phyloP scores from a whole-genome alignment of 345 rosid genomes.

The Ceriops tagal region DNA sequence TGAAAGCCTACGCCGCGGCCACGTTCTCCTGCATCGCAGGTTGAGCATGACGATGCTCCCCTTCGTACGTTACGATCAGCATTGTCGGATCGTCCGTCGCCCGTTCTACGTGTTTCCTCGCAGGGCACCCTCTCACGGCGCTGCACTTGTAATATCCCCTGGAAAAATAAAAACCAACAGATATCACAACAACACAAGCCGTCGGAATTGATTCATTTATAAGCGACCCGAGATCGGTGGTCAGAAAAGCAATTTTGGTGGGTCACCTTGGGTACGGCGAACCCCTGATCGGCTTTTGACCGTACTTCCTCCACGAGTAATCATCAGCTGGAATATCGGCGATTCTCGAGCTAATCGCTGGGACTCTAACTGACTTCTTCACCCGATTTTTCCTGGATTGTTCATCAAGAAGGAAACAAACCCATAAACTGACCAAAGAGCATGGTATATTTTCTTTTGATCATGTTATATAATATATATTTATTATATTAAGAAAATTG shows the following conservation, averaged over 20 bases:
- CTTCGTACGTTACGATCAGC: conserved; percentile 90
- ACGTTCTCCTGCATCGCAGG: conserved; percentile 47
- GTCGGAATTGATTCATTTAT: not conserved
- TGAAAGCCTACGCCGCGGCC: conserved; percentile 31
- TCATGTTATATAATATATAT: no score
- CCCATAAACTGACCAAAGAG: not conserved
- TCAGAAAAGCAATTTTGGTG: not conserved
- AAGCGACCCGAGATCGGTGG: no score
- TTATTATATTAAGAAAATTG: no score
- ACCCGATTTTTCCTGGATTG: conserved; percentile 61
- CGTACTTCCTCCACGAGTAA: conserved; percentile 92
- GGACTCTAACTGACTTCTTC: conserved; percentile 73
- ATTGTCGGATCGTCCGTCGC: conserved; percentile 77
- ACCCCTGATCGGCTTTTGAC: conserved; percentile 96
- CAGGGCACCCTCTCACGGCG: conserved; percentile 78
- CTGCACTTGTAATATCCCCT: conserved; percentile 97
- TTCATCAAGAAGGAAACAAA: not conserved
- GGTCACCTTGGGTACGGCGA: conserved; percentile 91
- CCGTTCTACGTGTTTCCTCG: conserved; percentile 96
- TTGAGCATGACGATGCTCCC: conserved; percentile 75
- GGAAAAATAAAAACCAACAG: conserved; percentile 4
- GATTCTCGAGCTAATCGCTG: conserved; percentile 78
- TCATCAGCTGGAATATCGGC: conserved; percentile 97
- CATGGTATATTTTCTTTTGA: no score
- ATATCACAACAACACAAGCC: not conserved